Evolutionary conservation across 129 eudicot species (phyloP).

Genomic region (Deinandra increscens): DNA sequence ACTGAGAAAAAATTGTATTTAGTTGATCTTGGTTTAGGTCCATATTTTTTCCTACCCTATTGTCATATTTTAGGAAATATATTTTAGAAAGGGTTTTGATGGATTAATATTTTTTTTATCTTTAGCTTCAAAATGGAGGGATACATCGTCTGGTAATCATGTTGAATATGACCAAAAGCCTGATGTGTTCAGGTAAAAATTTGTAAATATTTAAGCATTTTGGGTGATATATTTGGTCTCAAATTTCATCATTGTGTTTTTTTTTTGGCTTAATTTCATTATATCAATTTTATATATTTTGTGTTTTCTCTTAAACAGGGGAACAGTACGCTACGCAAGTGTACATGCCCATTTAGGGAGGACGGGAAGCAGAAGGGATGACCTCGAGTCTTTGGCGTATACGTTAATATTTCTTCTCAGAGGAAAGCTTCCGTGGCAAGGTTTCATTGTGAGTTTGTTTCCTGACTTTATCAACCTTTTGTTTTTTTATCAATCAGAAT

Average conservation of each 20-base stretch:
- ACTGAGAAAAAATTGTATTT: conserved; percentile 74
- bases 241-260: background rate
- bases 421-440: conserved; percentile 96
- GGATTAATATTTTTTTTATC: background rate
- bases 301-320: conserved; percentile 40
- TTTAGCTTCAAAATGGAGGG: conserved; percentile 87
- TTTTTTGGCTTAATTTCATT: conserved; percentile 11
- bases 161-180: conserved; percentile 92
- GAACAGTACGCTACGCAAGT: conserved; percentile 92
- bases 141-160: conserved; percentile 50
- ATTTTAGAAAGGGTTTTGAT: background rate
- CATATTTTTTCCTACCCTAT: background rate
- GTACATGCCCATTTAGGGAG: conserved; percentile 98
- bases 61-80: background rate
- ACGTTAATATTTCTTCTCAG: conserved; percentile 74
- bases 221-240: background rate
- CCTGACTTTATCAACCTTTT: background rate
- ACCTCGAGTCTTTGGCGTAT: conserved; percentile 88
- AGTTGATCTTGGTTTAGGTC: conserved; percentile 94
- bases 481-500: conserved; percentile 3
- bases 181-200: conserved; percentile 75
- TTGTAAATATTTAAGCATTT: background rate
- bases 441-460: conserved; percentile 44
- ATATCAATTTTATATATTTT: background rate
- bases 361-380: conserved; percentile 88